Conservation (phyloP, 2,329 filamentous ascomycete species). For the Pestalotiopsis sp. region DNA sequence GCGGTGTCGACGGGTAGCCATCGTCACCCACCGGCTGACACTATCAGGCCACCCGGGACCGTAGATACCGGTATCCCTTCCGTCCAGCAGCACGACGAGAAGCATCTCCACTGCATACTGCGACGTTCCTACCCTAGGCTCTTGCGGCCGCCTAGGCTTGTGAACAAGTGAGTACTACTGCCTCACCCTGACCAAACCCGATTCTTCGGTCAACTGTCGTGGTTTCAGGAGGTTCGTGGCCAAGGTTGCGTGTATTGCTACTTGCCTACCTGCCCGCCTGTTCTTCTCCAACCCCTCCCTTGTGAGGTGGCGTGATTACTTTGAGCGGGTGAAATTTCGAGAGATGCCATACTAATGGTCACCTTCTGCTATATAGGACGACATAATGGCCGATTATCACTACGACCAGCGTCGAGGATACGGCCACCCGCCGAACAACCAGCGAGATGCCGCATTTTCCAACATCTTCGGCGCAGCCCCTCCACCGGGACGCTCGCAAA, state of each 20-base stretch:
- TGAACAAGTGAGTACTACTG: conserved; percentile 24
- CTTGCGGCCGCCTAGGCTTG: conserved; percentile 34
- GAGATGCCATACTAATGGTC: background rate
- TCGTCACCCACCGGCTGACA: conserved; percentile 3
- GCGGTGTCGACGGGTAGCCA: background rate
- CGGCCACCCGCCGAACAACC: conserved; percentile 57
- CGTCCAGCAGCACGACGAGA: background rate
- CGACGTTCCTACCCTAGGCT: conserved; percentile 33
- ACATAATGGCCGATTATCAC: conserved; percentile 62
- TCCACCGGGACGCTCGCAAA: conserved; percentile 87
- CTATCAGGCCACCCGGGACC: background rate
- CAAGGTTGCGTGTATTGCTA: no score
- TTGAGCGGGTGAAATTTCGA: background rate
- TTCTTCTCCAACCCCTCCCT: background rate
- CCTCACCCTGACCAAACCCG: conserved; percentile 3
- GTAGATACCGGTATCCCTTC: background rate
- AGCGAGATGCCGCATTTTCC: conserved; percentile 93
- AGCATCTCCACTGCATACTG: conserved; percentile 20
- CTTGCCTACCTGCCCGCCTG: background rate
- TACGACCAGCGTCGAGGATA: conserved; percentile 54
- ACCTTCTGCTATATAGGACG: conserved; percentile 40
- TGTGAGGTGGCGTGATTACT: background rate
- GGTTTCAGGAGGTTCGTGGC: background rate
- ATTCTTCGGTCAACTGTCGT: background rate
- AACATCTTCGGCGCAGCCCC: conserved; percentile 92